Conservation (phyloP, 1,284 basidiomycete genomes). For the Rhodotorula sp. region DNA sequence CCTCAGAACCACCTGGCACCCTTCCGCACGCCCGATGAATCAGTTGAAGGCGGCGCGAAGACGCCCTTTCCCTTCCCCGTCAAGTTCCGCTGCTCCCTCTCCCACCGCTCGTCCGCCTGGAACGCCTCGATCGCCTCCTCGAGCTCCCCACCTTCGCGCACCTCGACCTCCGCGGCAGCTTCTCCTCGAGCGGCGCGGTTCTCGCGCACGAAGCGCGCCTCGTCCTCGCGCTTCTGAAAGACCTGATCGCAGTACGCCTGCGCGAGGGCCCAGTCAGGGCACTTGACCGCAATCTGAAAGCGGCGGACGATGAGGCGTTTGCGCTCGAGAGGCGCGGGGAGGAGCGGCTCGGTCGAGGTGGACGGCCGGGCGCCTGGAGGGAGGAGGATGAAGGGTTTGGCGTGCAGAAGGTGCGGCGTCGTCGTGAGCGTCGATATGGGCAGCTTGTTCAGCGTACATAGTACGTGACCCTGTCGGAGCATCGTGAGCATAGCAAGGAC, state of each 20-base stretch:
- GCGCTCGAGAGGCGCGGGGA: slow-evolving; percentile 23
- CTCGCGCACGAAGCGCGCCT: slow-evolving; percentile 14
- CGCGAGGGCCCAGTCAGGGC: slow-evolving; percentile 33
- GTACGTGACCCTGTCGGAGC: slow-evolving; percentile 56
- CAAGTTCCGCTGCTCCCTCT: slow-evolving; percentile 24
- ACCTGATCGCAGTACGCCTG: slow-evolving; percentile 31
- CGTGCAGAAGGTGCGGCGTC: slow-evolving; percentile 71
- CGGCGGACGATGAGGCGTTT: slow-evolving; percentile 32
- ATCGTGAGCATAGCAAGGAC: not conserved
- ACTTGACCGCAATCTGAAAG: slow-evolving; percentile 33
- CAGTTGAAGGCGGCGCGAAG: not conserved
- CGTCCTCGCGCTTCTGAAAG: slow-evolving; percentile 18
- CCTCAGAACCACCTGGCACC: not conserved
- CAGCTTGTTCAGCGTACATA: slow-evolving; percentile 67
- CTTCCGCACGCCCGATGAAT: too few relatives aligned
- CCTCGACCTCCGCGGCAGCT: not conserved
- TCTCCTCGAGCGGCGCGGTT: slow-evolving; percentile 16
- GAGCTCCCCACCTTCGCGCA: slow-evolving; percentile 36
- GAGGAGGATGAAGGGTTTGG: slow-evolving; percentile 61
- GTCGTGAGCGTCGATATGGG: slow-evolving; percentile 66
- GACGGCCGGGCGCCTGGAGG: slow-evolving; percentile 53
- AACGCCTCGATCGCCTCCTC: slow-evolving; percentile 28
- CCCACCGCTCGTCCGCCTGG: slow-evolving; percentile 36
- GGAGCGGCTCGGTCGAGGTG: slow-evolving; percentile 21
- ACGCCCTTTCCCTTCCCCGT: slow-evolving; percentile 19